Evolutionary conservation across 163 green algal genomes (phyloP), one percentile per base, ranked within the genome.

Genomic region (Chloromonas sp.): DNA sequence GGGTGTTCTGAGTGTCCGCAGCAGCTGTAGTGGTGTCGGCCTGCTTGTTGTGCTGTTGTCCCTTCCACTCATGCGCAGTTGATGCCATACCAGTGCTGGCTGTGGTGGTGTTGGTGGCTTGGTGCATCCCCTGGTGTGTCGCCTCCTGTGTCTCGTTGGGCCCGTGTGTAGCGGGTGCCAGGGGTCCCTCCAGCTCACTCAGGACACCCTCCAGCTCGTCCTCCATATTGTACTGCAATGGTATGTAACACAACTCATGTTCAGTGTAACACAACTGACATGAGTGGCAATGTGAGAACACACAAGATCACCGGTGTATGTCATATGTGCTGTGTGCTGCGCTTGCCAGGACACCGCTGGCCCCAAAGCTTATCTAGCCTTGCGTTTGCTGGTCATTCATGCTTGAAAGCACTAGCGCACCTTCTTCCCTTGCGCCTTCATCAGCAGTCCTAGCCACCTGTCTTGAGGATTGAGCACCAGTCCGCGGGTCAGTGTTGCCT

Each of bases 391-490:
- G 36, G 36, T 36, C 36, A 36, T 36, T 36, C 36, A 36, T 36
- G 36, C 36, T 36, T 36, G 36, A 36, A 36, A 36, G 36, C 36
- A 36, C 36, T 36, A 36, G 0, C 78, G n/a, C 81, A 93, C 89
- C 90, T 95, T 95, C 78, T 95, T 95, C 84, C 89, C 92, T 60
- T 90, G 90, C 8, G 80, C 84, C 61, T 85, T 86, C 88, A 98
- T 98, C 85, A 98, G 84, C 84, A 96, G 87, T 66, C 84, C 71
- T 74, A 98, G 89, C 96, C 96, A 98, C 58, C 82, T 59, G 83
- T 96, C 90, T 8, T 91, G 86, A 2, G 83, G 60, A 59, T 81
- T 71, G 14, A 98, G 84, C 11, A 83, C 66, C 60, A 98, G 89
- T 60, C 71, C 78, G 15, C 87, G 71, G 14, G 97, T 77, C 86